Percentiles rank a stretch among this genome's conserved stretches.
These are phyloP conservation scores for Colletotrichum phormii DNA, from an alignment of 2,329 filamentous ascomycete genomes.

Conservation along the genomic window DNA sequence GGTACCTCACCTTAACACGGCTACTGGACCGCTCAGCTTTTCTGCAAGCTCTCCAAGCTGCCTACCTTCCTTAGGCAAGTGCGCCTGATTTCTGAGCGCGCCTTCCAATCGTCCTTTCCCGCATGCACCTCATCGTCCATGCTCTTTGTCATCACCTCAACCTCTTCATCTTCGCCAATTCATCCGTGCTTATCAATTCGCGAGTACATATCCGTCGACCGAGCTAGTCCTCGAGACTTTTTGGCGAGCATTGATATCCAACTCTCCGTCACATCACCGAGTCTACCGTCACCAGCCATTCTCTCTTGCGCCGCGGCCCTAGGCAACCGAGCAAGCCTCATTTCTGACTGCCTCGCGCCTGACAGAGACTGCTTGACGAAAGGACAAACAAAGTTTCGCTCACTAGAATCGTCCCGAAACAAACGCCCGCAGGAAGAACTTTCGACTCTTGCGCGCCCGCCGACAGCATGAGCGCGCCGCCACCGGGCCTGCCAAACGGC, in stretches of 20 bases:
- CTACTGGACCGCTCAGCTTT: conserved; percentile 24
- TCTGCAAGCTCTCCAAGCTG: conserved; percentile 33
- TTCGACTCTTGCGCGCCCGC: background rate
- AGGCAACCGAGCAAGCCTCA: background rate
- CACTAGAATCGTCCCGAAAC: background rate
- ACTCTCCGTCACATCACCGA: background rate
- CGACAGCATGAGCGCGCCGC: conserved; percentile 57
- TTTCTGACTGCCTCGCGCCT: background rate
- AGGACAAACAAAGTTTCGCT: background rate
- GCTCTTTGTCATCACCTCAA: conserved; percentile 22
- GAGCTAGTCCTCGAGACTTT: background rate
- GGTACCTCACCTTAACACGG: background rate
- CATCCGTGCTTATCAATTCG: background rate
- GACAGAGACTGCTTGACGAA: background rate
- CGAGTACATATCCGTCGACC: background rate
- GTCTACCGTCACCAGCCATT: background rate
- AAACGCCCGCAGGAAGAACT: background rate
- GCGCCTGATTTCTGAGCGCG: conserved; percentile 19
- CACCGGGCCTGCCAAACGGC: conserved; percentile 46
- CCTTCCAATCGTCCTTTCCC: conserved; percentile 21
- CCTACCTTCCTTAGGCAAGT: background rate
- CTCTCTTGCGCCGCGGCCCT: conserved; percentile 4
- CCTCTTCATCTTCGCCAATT: background rate
- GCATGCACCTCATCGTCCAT: conserved; percentile 6
- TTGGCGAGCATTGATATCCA: background rate